Evolutionary conservation across 208 protist species (phyloP), one percentile per base, ranked within the genome.

Genomic region (Blechomonas ayalai): DNA sequence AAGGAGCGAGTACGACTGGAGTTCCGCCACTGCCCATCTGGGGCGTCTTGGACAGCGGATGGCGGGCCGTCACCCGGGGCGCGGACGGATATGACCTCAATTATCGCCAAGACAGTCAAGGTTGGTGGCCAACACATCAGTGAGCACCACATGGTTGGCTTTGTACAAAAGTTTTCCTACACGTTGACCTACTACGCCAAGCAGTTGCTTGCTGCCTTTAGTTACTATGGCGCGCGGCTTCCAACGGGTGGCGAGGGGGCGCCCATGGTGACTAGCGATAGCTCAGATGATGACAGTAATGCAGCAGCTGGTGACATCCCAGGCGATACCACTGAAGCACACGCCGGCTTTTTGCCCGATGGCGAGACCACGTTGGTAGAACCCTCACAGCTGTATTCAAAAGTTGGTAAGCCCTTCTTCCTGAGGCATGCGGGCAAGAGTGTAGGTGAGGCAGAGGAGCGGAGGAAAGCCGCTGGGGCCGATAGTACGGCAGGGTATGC

Each of bases 121-220:
- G 36, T 62, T 27, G 69, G 51, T 36, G 60, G 63, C 4, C 65
- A 84, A 31, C 61, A 83, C 48, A 75, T 86, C 33, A 72, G 67
- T 28, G 79, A 88, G 62, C 69, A 80, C 16, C 67, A 63, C 43
- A 63, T 92, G 29, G 55, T 83, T 43, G 47, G 59, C 3, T 88
- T 87, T 55, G 68, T 69, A 10, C 78, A 82, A 45, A 47, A 61
- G 24, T 88, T 88, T 46, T 67, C 69, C 16, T 48, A 51, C 31
- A 66, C 70, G 15, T 60, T 92, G 35, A 73, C 72, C 9, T 49
- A 51, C 20, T 48, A 73, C 8, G 41, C 66, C 10, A 76, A 88
- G 15, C 54, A 62, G 9, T 33, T 77, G 2, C 31, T 75, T 4
- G 38, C 44, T 16, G 46, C 66, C 28, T 71, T 80, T 35, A 38